Base-by-base conservation (phyloP, 2,329 filamentous ascomycete genomes). In the Cordyceps pruinosa region DNA sequence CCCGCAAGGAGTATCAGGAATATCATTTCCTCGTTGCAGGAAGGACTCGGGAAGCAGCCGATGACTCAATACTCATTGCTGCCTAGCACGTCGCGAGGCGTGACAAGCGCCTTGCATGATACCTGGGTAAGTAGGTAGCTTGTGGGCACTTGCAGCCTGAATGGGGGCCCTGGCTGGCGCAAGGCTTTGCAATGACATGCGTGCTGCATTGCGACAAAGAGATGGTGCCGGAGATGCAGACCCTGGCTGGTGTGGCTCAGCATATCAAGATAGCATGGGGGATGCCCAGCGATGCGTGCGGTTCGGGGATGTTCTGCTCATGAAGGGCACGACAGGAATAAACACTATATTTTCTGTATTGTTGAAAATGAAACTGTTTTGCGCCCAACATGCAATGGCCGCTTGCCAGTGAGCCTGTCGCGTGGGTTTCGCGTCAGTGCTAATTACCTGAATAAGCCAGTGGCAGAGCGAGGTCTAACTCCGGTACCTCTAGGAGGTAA, bases 1-100 rank as follows among this genome's bases (percentile, higher is more conserved):
- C n/a, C 10, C 26, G n/a, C 9, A 41, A 2, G 19, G 28, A 23
- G n/a, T 48, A 34, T 21, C 28, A 23, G 17, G 7, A 23, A 23
- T 15, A 15, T 23, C 21, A 17, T 30, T 17, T 41, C 17, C 35
- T 21, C 21, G 30, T 32, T 32, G 5, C 12, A 17, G 9, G 45
- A 3, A 26, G 9, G 4, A 28, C 19, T 12, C 34, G 34, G 19
- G 8, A 32, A 46, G 34, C 45, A 49, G 35, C 45, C 34, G 35
- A 35, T 56, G 53, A 56, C 34, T 56, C 53, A 56, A n/a, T n/a
- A n/a, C n/a, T n/a, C n/a, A n/a, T 56, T 41, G 45, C 45, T 56
- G 34, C 44, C 53, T 48, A 25, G 35, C 53, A 19, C 9, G n/a
- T 35, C 19, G 35, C 26, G n/a, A 42, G 35, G 53, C 53, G 34